A percentile compares a stretch with the other conserved stretches of the same genome.
Conservation (phyloP, 148 eudicot species). For the Talinum fruticosum region DNA sequence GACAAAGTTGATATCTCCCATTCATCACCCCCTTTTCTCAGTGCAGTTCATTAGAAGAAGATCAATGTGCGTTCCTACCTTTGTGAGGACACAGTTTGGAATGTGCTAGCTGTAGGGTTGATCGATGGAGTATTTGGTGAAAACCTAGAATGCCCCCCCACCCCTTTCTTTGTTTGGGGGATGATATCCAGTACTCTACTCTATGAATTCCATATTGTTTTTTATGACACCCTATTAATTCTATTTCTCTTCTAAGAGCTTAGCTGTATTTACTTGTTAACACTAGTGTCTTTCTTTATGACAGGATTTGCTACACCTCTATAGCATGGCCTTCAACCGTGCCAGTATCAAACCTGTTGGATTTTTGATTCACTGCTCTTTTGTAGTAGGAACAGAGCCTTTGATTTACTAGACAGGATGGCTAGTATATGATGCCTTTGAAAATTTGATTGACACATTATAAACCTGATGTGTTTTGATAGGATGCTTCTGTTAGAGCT, state of each 20-base stretch:
- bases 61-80: background rate
- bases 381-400: constrained; percentile 14
- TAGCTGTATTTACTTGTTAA: constrained; percentile 4
- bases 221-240: no score
- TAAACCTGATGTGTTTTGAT: constrained; percentile 1
- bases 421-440: constrained; percentile 1
- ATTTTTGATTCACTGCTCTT: background rate
- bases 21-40: background rate
- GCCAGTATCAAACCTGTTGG: background rate
- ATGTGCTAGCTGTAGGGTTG: background rate
- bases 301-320: constrained; percentile 64
- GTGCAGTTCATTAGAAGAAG: background rate
- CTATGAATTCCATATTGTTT: background rate
- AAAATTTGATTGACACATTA: constrained; percentile 17
- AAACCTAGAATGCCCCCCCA: no score
- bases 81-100: background rate
- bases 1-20: no score
- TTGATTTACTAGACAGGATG: constrained; percentile 12
- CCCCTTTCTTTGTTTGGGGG: no score
- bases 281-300: constrained; percentile 6
- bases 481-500: constrained; percentile 12
- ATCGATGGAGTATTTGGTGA: background rate
- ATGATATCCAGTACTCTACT: background rate
- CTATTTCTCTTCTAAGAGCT: background rate
- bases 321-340: constrained; percentile 40